Base-by-base conservation (phyloP, 2,329 filamentous ascomycete genomes). In the Ophiocordyceps sinensis region DNA sequence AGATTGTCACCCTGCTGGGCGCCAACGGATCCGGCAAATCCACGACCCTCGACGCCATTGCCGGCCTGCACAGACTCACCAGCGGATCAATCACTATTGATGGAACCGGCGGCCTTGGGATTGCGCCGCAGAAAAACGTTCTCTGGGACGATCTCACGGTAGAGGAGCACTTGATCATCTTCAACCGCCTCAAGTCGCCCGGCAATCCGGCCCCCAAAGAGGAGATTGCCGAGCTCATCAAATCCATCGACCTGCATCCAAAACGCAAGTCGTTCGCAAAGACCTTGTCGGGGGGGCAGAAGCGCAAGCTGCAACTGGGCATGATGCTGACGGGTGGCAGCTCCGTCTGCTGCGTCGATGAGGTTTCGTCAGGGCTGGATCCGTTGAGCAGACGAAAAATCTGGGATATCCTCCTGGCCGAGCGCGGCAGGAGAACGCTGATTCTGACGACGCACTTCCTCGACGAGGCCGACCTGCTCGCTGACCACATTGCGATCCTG, bases 311-410 rank as follows among this genome's bases (percentile, higher is more conserved):
- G 9, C 88, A 95, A 58, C 69, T 95, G 3, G 87, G 86, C 5
- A 89, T 94, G 77, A 94, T 94, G 86, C 78, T 95, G 50, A 93
- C 85, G 4, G 88, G 89, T 45, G 87, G 86, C 11, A 89, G 83
- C 46, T 77, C 77, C 21, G 80, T 95, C 0, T 94, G 88, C 61
- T 91, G 86, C 52, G 78, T 95, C 6, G 88, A 95, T 50, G 89
- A 95, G 59, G 86, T 94, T 13, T 88, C 82, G 32, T 87, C 82
- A 44, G 89, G 88, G 13, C 70, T 95, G 17, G 88, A 95, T 54
- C 87, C 89, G 0, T 65, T 95, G 1, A 88, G 83, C 17, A 72
- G 89, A 41, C 69, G 87, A 26, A 94, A 94, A 62, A 85, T 95
- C 21, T 95, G 88, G 88, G 86, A 94, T 50, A 95, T 95, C 44